Conservation (phyloP, 2,329 filamentous ascomycete species). For the Stachybotrys echinatus region DNA sequence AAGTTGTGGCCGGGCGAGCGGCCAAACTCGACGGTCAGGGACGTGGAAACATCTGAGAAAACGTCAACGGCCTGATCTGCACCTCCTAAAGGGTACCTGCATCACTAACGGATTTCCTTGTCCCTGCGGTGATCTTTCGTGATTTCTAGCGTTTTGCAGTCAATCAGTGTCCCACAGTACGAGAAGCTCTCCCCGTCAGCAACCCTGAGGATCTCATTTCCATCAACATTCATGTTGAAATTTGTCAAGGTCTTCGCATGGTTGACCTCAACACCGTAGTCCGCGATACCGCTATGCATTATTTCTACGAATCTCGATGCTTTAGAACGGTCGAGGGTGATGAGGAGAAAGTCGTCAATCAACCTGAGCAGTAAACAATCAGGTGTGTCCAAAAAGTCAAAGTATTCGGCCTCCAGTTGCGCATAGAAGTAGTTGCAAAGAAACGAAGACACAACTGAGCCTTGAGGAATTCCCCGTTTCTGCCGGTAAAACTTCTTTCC, state of each 20-base stretch:
- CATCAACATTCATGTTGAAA: constrained; percentile 62
- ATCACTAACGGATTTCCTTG: constrained; percentile 42
- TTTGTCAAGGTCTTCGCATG: constrained; percentile 77
- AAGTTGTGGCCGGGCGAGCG: constrained; percentile 72
- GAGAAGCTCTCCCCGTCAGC: constrained; percentile 55
- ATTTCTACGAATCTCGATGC: constrained; percentile 67
- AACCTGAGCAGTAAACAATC: constrained; percentile 71
- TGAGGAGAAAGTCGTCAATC: constrained; percentile 88
- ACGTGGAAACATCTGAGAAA: constrained; percentile 49
- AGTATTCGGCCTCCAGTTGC: constrained; percentile 66
- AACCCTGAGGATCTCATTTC: constrained; percentile 43
- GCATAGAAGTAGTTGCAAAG: constrained; percentile 97
- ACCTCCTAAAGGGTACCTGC: neutral
- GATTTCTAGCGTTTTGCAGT: constrained; percentile 70
- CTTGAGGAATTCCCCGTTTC: constrained; percentile 85
- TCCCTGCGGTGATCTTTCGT: constrained; percentile 58
- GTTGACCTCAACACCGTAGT: constrained; percentile 78
- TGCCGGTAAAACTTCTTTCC: constrained; percentile 87
- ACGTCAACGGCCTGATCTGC: neutral
- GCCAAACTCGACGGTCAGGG: constrained; percentile 73
- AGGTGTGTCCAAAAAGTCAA: constrained; percentile 56
- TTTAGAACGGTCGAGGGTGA: constrained; percentile 64
- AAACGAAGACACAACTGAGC: constrained; percentile 78
- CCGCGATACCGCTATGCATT: constrained; percentile 74
- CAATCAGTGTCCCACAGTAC: constrained; percentile 79